Evolutionary conservation across 495 filamentous ascomycete species (phyloP), one percentile per base, ranked within the genome.

Genomic region (Friedmanniomyces endolithicus): DNA sequence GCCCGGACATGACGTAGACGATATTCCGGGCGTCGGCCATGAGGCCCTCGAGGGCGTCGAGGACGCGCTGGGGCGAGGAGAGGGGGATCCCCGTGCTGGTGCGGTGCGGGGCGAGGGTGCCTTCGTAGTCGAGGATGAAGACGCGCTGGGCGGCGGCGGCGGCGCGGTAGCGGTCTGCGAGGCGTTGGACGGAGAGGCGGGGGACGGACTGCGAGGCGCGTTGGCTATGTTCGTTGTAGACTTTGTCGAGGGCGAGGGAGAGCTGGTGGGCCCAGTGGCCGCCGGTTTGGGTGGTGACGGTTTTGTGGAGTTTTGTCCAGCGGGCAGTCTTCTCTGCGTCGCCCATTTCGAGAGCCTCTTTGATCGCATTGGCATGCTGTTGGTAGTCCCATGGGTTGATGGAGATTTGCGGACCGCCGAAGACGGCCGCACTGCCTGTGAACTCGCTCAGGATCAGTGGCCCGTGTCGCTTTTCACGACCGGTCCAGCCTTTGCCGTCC

Each of bases 351-450:
- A 95, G 73, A 0, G 90, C 88, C 17, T 73, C 76, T 64, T 83
- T 78, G 67, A 96, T 88, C 17, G 89, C 88, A 6, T 87, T 78
- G 37, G 87, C 85, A 59, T 86, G 90, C 62, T 85, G 80, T 2
- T 81, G 77, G 68, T 94, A 90, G 63, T 95, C 86, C 90, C 90
- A 96, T 9, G 90, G 90, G 63, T 96, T 96, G 53, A 95, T 85
- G 8, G 86, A 75, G 17, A 96, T 76, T 58, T 87, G 79, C 50
- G 84, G 77, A 23, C 80, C 78, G 11, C 79, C 81, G 62, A 95
- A 94, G 25, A 96, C 76, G 1, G 85, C 85, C 9, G 89, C 82
- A 62, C 86, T 92, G 35, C 90, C 90, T 12, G 90, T 94, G 66
- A 96, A 96, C 67, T 96, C 90, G 56, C 85, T 90, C 14, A 96